Base-by-base conservation (phyloP, 768 basidiomycete genomes). In the Lactifluus piperatus region DNA sequence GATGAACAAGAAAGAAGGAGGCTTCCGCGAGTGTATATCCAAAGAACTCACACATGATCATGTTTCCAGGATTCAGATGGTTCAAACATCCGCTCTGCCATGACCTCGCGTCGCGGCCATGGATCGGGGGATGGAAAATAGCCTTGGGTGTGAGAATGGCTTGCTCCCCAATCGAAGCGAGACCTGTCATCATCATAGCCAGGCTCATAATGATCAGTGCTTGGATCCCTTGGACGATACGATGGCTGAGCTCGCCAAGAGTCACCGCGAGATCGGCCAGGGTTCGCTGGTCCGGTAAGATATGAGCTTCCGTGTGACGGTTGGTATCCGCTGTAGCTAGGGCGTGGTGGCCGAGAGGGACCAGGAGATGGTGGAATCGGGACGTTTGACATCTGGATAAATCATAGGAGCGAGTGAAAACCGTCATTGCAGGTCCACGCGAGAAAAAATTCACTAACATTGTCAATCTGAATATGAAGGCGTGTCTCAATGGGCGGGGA, bases 11-110 rank as follows among this genome's bases (percentile, higher is more conserved):
- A 56, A 51, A 24, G 44, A 41, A 56, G 8, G 24, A 22, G 7
- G 20, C n/a, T 22, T 29, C 26, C 36, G 36, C 30, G 32, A 46
- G n/a, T 30, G 47, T 30, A 41, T 43, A 51, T 26, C 24, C 36
- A 18, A 39, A 18, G 24, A 46, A 56, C 48, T 63, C 43, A 49
- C 53, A 52, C 60, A 52, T 47, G 53, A n/a, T 56, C 60, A 43
- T 61, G 43, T 36, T 56, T 56, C 87, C 88, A 88, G 32, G 74
- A 71, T 20, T 85, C 83, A 34, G 84, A 85, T 32, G 87, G 85
- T 67, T 89, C 88, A 66, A 88, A 83, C 75, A 83, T 80, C 63
- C 84, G 76, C 59, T 79, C 73, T 13, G 76, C 73, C 48, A 75
- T 70, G 57, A 68, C 70, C 57, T 77, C 76, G 52, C 74, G 72